A percentile compares a stretch with the other conserved stretches of the same genome.
Evolutionary conservation across 257 asterid genomes (phyloP).

Genomic region (Orobanche coerulescens): DNA sequence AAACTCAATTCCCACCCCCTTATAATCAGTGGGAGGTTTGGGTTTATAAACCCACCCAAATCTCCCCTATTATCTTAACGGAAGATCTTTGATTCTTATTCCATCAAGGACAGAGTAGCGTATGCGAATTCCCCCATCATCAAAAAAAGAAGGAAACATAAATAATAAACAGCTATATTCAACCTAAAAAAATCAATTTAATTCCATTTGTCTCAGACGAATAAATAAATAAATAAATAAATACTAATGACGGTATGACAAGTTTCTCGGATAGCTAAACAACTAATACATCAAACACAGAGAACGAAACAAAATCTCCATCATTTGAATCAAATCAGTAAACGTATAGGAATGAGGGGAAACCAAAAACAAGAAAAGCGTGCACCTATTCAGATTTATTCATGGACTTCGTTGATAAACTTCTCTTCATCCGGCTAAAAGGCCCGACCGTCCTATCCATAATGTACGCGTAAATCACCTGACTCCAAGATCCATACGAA

Average conservation of each 20-base stretch:
- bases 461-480: conserved; percentile 71
- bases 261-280: not conserved
- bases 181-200: not conserved
- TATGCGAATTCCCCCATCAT: too few relatives aligned
- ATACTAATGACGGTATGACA: not conserved
- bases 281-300: conserved; percentile 14
- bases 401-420: conserved; percentile 26
- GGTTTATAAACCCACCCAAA: too few relatives aligned
- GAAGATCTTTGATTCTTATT: too few relatives aligned
- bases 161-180: not conserved
- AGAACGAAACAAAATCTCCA: conserved; percentile 5
- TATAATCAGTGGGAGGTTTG: too few relatives aligned
- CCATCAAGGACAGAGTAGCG: too few relatives aligned
- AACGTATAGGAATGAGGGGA: not conserved
- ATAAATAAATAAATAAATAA: not conserved
- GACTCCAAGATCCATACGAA: conserved; percentile 81
- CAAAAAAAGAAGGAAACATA: too few relatives aligned
- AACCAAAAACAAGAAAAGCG: conserved; percentile 1
- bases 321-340: not conserved
- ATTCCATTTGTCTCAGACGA: not conserved
- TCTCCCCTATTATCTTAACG: too few relatives aligned
- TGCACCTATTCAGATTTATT: conserved; percentile 46
- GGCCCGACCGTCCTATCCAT: conserved; percentile 80
- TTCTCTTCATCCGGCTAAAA: conserved; percentile 88
- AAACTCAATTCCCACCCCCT: too few relatives aligned